Percentiles rank a stretch among this genome's conserved stretches.
phyloP scores from a whole-genome alignment of 225 moss, liverwort and hornwort species.

The Antitrichia curtipendula region DNA sequence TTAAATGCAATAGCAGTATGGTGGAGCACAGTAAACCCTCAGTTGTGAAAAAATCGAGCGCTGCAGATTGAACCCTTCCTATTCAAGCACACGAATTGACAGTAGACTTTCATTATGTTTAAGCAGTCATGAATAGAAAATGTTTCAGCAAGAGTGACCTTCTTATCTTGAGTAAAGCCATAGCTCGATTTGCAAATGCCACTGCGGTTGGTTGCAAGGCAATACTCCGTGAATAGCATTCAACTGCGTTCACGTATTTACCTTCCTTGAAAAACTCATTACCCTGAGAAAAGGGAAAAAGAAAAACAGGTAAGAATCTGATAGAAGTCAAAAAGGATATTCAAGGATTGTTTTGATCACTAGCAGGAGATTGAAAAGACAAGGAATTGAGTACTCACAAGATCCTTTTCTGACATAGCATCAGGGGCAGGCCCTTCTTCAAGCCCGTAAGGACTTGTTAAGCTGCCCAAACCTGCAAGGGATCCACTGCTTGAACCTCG shows the following conservation, averaged over 20 bases:
- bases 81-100: neutral
- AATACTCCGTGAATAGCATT: slow-evolving; percentile 93
- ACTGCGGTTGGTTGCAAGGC: slow-evolving; percentile 84
- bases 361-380: neutral
- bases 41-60: neutral
- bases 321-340: neutral
- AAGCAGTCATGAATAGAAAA: neutral
- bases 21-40: neutral
- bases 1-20: neutral
- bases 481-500: slow-evolving; percentile 20
- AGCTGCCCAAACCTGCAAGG: slow-evolving; percentile 14
- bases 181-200: slow-evolving; percentile 89
- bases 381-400: slow-evolving; percentile 37
- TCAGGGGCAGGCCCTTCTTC: slow-evolving; percentile 58
- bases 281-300: slow-evolving; percentile 33
- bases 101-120: neutral
- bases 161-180: slow-evolving; percentile 89
- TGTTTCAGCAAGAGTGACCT: slow-evolving; percentile 41
- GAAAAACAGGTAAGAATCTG: neutral
- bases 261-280: slow-evolving; percentile 89
- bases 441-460: slow-evolving; percentile 32
- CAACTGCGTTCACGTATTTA: slow-evolving; percentile 76
- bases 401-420: slow-evolving; percentile 88
- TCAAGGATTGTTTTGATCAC: neutral
- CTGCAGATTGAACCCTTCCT: neutral